Conservation (phyloP, 495 filamentous ascomycete species). For the Penicillium chermesinum region DNA sequence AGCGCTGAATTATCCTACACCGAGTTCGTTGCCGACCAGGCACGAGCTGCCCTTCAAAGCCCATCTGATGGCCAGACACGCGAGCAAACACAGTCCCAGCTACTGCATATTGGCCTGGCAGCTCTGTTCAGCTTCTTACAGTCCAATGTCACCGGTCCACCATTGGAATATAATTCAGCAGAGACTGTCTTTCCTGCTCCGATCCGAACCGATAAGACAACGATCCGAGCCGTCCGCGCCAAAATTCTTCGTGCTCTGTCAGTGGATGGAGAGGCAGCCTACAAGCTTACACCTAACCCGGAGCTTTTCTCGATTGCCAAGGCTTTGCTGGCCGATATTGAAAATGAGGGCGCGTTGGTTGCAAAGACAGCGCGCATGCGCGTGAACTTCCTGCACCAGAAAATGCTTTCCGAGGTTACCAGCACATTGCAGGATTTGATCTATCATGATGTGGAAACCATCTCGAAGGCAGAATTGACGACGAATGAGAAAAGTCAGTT, state of each 20-base stretch:
- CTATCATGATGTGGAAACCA: constrained; percentile 43
- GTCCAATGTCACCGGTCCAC: constrained; percentile 85
- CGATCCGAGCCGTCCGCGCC: constrained; percentile 35
- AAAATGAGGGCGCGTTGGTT: constrained; percentile 32
- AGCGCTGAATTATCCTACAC: constrained; percentile 35
- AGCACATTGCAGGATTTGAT: constrained; percentile 56
- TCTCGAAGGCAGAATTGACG: constrained; percentile 41
- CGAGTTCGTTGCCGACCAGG: constrained; percentile 28
- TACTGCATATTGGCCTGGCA: constrained; percentile 60
- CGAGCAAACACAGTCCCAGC: constrained; percentile 34
- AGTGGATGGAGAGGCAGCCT: constrained; percentile 80
- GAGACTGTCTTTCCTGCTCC: constrained; percentile 50
- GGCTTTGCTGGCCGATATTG: constrained; percentile 35
- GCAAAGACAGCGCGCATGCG: constrained; percentile 51
- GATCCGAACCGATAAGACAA: constrained; percentile 23
- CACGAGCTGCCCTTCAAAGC: constrained; percentile 22
- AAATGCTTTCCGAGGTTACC: constrained; percentile 73
- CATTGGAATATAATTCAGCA: constrained; percentile 52
- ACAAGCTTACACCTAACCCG: constrained; percentile 73
- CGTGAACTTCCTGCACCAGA: constrained; percentile 81
- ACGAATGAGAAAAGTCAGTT: constrained; percentile 54
- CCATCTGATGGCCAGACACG: constrained; percentile 20
- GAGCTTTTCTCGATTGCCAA: constrained; percentile 78
- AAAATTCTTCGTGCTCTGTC: constrained; percentile 60
- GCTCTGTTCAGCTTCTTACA: constrained; percentile 84